Base-by-base conservation (phyloP, 2,329 filamentous ascomycete species). In the Fusarium miscanthi region DNA sequence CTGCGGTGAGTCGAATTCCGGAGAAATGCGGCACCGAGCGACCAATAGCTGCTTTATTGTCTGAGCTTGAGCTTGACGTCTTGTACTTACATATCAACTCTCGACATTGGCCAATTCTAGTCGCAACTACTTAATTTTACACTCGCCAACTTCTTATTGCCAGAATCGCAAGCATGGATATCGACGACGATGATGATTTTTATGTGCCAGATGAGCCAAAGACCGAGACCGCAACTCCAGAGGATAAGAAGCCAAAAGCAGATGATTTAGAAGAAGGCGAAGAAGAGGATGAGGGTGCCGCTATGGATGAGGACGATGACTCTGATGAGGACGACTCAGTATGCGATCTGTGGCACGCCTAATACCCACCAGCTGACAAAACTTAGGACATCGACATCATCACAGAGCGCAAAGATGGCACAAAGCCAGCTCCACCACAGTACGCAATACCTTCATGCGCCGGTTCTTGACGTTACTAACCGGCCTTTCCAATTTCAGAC, bases 181-280 rank as follows among this genome's bases (percentile, higher is more conserved):
- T 91, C 65, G 90, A 92, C 80, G 89, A 91, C 72, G 89, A 91
- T 56, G 90, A 91, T 72, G 90, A 92, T 80, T 90, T 92, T 76
- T 92, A 92, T 78, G 87, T 87, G 64, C 86, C 87, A 3, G 89
- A 91, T 66, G 89, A 90, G 79, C 83, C 85, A 42, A 83, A 83
- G 54, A 76, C 78, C 25, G 78, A 85, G 61, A 74, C 72, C 14
- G 70, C 75, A 27, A 73, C 69, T 10, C 68, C 73, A 19, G 75
- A 80, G 13, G 77, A 79, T 23, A 77, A 78, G 73, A 78, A 74
- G 66, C 72, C 79, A 14, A 84, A 83, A 37, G 80, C 85, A 56
- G 88, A 89, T 45, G 89, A 90, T 74, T 81, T 90, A 58, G 89
- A 91, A 69, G 88, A 90, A 73, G 90, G 89, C 27, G 89, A 91